A percentile compares a stretch with the other conserved stretches of the same genome.
Evolutionary conservation across 371 early-diverging fungal species (phyloP).

Genomic region (Rhizopus delemar): DNA sequence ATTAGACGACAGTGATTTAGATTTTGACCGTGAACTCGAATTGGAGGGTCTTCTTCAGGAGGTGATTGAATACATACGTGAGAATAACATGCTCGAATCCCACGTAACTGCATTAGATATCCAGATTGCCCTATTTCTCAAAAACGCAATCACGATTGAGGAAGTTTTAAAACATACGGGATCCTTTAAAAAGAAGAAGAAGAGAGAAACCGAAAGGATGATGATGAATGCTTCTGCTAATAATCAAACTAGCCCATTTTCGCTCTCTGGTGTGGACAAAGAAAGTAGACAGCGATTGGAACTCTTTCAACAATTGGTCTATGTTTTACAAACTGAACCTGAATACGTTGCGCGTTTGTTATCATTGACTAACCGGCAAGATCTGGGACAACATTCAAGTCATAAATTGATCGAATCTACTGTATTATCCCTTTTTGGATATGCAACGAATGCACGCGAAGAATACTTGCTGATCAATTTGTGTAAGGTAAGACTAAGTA

Average conservation of each 20-base stretch:
- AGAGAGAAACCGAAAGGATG: slow-evolving; percentile 41
- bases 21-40: slow-evolving; percentile 90
- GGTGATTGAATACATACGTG: slow-evolving; percentile 86
- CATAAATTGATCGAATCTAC: slow-evolving; percentile 83
- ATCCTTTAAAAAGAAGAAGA: slow-evolving; percentile 58
- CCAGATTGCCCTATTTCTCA: slow-evolving; percentile 95
- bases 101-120: slow-evolving; percentile 90
- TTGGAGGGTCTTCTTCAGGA: slow-evolving; percentile 85
- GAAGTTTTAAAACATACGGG: slow-evolving; percentile 78
- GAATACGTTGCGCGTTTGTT: slow-evolving; percentile 85
- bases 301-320: slow-evolving; percentile 91
- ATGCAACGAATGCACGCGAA: slow-evolving; percentile 94
- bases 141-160: slow-evolving; percentile 94
- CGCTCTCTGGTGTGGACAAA: slow-evolving; percentile 79
- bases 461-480: slow-evolving; percentile 96
- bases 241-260: slow-evolving; percentile 30
- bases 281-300: slow-evolving; percentile 75
- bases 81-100: slow-evolving; percentile 83
- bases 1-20: slow-evolving; percentile 87
- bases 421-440: slow-evolving; percentile 93
- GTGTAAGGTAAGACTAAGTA: slow-evolving; percentile 68
- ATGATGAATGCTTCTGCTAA: slow-evolving; percentile 32
- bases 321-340: slow-evolving; percentile 96
- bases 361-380: slow-evolving; percentile 68
- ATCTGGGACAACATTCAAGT: slow-evolving; percentile 45